Base-by-base conservation (phyloP, 345 rosid genomes). In the Mangifera indica region DNA sequence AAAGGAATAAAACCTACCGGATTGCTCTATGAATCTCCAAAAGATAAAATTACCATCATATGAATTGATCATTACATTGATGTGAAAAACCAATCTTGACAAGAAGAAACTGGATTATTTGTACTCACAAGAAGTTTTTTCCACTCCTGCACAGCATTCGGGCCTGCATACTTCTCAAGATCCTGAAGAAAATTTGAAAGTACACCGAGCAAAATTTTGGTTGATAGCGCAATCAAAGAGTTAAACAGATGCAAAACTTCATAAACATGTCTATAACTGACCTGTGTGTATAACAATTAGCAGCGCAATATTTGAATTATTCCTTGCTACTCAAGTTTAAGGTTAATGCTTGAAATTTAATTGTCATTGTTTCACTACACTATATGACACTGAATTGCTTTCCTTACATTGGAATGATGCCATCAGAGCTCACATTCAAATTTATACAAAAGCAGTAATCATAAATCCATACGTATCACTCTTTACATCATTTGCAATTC, bases 151-250 rank as follows among this genome's bases (percentile, higher is more conserved):
- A 87, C 89, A 0, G 98, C 93, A 74, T 80, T 82, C 34, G 62
- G 87, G n/a, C 98, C 82, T 0, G 94, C 98, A 84, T 90, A 87
- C 83, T 76, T 83, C 83, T 85, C 86, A 49, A 93, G 96, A 82
- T 91, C 97, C 98, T 93, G 83, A 62, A 75, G 57, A 73, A 57
- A 45, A 60, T 63, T 49, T 10, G 24, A 69, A 65, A 60, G 0
- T n/a, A 48, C 14, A 21, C 51, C 32, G 67, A 58, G 62, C 32
- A 65, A 42, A 48, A 51, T 14, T 7, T 37, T 37, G 53, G 46
- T 42, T 22, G 18, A 24, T n/a, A 51, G 13, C 13, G 15, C 37
- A 68, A 32, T n/a, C 4, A 46, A 61, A 37, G 54, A 32, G 29
- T 51, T 26, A 46, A 61, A 67, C 2, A 13, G n/a, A 18, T 37